phyloP scores from a whole-genome alignment of 2,329 filamentous ascomycete genomes.

The Arthrobotrys pseudoclavata region DNA sequence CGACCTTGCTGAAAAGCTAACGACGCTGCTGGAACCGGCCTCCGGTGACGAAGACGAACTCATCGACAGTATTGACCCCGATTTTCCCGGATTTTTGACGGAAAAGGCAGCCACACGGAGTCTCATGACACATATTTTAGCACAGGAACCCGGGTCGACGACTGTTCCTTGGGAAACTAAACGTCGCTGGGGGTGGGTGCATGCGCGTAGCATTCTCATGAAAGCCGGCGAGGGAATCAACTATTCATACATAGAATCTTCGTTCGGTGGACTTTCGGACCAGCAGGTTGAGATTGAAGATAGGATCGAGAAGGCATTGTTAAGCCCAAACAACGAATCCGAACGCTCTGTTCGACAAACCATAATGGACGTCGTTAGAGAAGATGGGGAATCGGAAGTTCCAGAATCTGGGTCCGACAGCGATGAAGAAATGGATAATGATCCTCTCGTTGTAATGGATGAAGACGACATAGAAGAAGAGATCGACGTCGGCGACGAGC shows the following conservation, averaged over 20 bases:
- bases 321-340: conserved; percentile 62
- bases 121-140: conserved; percentile 47
- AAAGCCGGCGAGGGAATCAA: conserved; percentile 72
- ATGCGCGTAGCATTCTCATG: conserved; percentile 73
- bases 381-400: conserved; percentile 39
- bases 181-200: conserved; percentile 73
- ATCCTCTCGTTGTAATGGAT: conserved; percentile 61
- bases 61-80: conserved; percentile 52
- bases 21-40: conserved; percentile 29
- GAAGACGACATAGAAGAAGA: conserved; percentile 55
- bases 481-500: conserved; percentile 32
- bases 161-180: conserved; percentile 65
- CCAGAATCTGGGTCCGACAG: conserved; percentile 44
- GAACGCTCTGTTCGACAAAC: conserved; percentile 56
- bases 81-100: conserved; percentile 46
- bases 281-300: conserved; percentile 68
- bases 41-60: conserved; percentile 51
- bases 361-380: conserved; percentile 61
- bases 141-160: conserved; percentile 45
- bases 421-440: conserved; percentile 63
- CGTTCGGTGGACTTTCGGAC: conserved; percentile 71
- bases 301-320: conserved; percentile 64
- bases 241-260: conserved; percentile 72
- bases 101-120: conserved; percentile 50
- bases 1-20: conserved; percentile 49